phyloP scores from a whole-genome alignment of 2,329 filamentous ascomycete species.

The Coleophoma crateriformis region DNA sequence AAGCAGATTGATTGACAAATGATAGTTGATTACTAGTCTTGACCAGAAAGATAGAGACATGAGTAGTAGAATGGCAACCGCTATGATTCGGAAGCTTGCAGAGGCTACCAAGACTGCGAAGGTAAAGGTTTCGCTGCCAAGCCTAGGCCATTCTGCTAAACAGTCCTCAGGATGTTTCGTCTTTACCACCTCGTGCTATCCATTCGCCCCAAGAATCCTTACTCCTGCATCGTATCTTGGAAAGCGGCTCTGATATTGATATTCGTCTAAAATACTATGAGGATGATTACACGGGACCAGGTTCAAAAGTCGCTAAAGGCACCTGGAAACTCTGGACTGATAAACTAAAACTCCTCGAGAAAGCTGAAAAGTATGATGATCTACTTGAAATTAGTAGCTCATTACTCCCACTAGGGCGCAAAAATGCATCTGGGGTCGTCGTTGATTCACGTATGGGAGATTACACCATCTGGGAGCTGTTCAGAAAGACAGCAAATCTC shows the following conservation, averaged over 20 bases:
- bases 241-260: constrained; percentile 11
- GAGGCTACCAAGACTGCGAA: constrained; percentile 20
- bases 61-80: constrained; percentile 21
- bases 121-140: constrained; percentile 13
- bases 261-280: constrained; percentile 21
- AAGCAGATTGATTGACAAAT: too few relatives aligned
- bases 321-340: constrained; percentile 27
- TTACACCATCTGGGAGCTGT: constrained; percentile 27
- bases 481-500: constrained; percentile 17
- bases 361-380: constrained; percentile 20
- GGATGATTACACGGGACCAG: constrained; percentile 23
- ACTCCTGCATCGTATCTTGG: constrained; percentile 22
- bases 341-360: constrained; percentile 19
- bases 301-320: constrained; percentile 25
- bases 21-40: background rate
- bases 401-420: constrained; percentile 23
- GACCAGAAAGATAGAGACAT: constrained; percentile 21
- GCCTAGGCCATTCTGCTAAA: background rate
- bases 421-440: constrained; percentile 18
- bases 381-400: constrained; percentile 17
- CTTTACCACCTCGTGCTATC: constrained; percentile 23
- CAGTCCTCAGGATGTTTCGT: constrained; percentile 15
- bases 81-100: constrained; percentile 24
- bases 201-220: constrained; percentile 27
- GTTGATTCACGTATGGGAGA: constrained; percentile 23